Evolutionary conservation across 179 eudicot genomes (phyloP), one percentile per base, ranked within the genome.

Genomic region (Gypsophila paniculata): DNA sequence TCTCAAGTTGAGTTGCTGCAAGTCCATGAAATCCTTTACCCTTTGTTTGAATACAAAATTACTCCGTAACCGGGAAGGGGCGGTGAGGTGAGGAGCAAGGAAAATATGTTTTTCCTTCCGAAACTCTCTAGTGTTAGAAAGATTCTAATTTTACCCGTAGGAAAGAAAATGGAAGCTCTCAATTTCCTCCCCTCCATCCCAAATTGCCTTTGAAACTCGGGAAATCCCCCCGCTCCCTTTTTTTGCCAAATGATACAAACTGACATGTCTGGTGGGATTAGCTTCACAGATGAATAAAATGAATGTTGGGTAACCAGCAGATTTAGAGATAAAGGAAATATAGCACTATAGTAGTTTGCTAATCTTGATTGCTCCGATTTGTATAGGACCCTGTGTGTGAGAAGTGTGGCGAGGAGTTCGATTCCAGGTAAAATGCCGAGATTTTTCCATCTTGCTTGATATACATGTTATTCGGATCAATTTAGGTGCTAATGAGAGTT

Each of bases 391-490:
- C 78, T 25, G 74, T 65, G 36, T 93, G 98, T 75, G 96, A 93
- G 69, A 81, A 85, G 70, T 93, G 98, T 38, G 96, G 97, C 44
- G 86, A 75, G 74, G 88, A 89, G 77, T 93, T 93, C 51, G 93
- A 89, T 73, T 86, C 98, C 54, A 91, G 90, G 98, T 93, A 86
- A 29, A 29, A 65, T 61, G 59, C n/a, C 0, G 59, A 6, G 26
- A 18, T n/a, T 36, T 67, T 25, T 2, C 23, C 42, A 17, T 4
- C 38, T n/a, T 10, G 17, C 25, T 61, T 36, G 62, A 6, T 73
- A 69, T 48, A 17, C n/a, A 26, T 17, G 22, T 26, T 21, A 8
- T 65, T n/a, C 29, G 14, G 55, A 19, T 36, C 42, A 51, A n/a
- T 48, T 42, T 49, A 13, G 15, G 10, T 59, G 44, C 66, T 71